phyloP scores from a whole-genome alignment of 352 stramenopile genomes.

The Globisporangium solare region DNA sequence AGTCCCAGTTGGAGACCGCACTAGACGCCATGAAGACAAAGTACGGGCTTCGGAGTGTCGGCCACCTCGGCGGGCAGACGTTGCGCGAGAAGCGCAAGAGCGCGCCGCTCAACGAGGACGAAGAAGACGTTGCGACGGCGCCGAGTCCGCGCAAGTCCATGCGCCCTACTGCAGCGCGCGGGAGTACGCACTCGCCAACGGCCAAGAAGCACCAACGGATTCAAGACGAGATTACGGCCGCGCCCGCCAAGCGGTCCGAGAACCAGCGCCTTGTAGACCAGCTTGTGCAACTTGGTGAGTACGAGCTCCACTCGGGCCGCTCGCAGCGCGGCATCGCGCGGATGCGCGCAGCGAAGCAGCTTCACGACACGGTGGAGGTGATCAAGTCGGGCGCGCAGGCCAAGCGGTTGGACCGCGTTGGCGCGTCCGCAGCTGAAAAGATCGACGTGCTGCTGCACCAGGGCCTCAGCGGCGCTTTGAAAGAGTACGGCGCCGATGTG shows the following conservation, averaged over 20 bases:
- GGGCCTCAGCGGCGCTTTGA: conserved; percentile 38
- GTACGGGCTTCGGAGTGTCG: conserved; percentile 13
- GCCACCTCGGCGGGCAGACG: background rate
- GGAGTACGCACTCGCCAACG: conserved; percentile 15
- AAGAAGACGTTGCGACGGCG: too few species aligned
- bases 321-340: conserved; percentile 49
- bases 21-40: conserved; percentile 32
- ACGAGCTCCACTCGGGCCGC: conserved; percentile 39
- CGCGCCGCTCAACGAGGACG: background rate
- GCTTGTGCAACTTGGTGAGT: conserved; percentile 51
- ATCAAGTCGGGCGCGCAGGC: conserved; percentile 61
- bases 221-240: conserved; percentile 37
- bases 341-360: conserved; percentile 53
- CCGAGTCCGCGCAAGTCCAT: background rate
- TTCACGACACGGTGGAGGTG: conserved; percentile 32
- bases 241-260: conserved; percentile 25
- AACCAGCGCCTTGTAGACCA: conserved; percentile 66
- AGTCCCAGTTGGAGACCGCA: conserved; percentile 36
- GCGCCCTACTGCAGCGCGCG: background rate
- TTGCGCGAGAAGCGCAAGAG: conserved; percentile 13
- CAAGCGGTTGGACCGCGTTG: conserved; percentile 41
- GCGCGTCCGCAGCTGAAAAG: conserved; percentile 42
- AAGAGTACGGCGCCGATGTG: conserved; percentile 31
- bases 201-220: conserved; percentile 31
- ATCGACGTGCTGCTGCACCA: conserved; percentile 52